Base-by-base conservation (phyloP, 1,284 basidiomycete genomes). In the Fistulina hepatica region DNA sequence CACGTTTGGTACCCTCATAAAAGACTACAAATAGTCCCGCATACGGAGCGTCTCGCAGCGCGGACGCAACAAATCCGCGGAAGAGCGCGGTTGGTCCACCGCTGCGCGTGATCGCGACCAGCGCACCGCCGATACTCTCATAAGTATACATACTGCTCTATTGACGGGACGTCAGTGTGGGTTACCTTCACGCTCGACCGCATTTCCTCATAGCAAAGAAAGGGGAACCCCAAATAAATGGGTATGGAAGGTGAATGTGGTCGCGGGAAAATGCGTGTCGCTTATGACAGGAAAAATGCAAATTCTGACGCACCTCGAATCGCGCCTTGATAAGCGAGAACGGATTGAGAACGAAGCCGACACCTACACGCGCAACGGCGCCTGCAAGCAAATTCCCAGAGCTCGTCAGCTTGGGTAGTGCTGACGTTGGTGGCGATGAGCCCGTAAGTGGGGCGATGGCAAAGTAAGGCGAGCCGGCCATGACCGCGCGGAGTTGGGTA, bases 301-400 rank as follows among this genome's bases (percentile, higher is more conserved):
- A n/a, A n/a, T n/a, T n/a, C n/a, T n/a, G n/a, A 58, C 78, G 33
- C 40, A 83, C 92, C 74, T 98, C 94, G 47, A 84, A 95, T 10
- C 94, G 74, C 16, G 94, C 89, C 61, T 99, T 99, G 41, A 98
- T 63, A 10, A 98, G 80, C 0, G 94, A 89, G 48, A 98, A 80
- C 0, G 94, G 95, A 54, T 94, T 97, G 43, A 98, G 55, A 1
- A 93, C 45, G 50, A 97, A 82, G 0, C 94, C 94, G 1, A 97
- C 86, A 0, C 67, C 68, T 9, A 91, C 81, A 33, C 95, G 74
- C 0, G 89, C 79, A 3, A 83, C 72, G 0, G 91, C 93, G 2
- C 94, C 94, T 0, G 94, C 83, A 9, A 95, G 40, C 2, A 98
- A 67, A 57, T 98, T 97, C 1, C 93, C 94, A 42, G 76, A 67